These are phyloP conservation scores for Trichoderma atrobrunneum DNA, from an alignment of 2,329 filamentous ascomycete genomes.

Conservation along the genomic window DNA sequence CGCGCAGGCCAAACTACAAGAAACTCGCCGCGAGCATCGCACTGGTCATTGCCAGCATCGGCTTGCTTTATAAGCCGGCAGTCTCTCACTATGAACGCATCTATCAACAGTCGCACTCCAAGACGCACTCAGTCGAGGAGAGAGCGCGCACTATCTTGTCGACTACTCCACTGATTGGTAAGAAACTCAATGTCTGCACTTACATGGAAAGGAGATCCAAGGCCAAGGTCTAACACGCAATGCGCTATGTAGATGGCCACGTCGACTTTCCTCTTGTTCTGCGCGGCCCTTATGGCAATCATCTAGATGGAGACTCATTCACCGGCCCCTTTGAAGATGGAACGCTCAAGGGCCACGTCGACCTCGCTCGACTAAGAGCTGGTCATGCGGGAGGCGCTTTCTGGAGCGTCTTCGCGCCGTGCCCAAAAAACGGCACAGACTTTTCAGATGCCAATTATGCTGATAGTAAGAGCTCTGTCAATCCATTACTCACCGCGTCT, in stretches of 20 bases:
- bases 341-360: slow-evolving; percentile 67
- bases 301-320: slow-evolving; percentile 74
- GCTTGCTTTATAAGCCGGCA: slow-evolving; percentile 29
- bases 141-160: slow-evolving; percentile 47
- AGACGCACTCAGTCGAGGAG: slow-evolving; percentile 40
- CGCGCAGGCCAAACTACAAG: slow-evolving; percentile 26
- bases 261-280: slow-evolving; percentile 81
- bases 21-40: slow-evolving; percentile 27
- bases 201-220: neutral
- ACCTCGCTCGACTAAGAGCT: slow-evolving; percentile 69
- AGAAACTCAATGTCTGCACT: neutral
- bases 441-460: slow-evolving; percentile 72
- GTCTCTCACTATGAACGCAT: slow-evolving; percentile 26
- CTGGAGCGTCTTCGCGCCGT: slow-evolving; percentile 83
- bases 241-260: slow-evolving; percentile 66
- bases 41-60: slow-evolving; percentile 28
- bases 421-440: slow-evolving; percentile 68
- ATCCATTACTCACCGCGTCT: neutral
- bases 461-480: slow-evolving; percentile 45
- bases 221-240: neutral
- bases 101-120: slow-evolving; percentile 28
- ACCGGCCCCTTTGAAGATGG: slow-evolving; percentile 71
- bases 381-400: slow-evolving; percentile 83
- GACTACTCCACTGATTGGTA: slow-evolving; percentile 51
- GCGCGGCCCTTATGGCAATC: slow-evolving; percentile 65